Base-by-base conservation (phyloP, 2,329 filamentous ascomycete genomes). In the Fusarium sp. region DNA sequence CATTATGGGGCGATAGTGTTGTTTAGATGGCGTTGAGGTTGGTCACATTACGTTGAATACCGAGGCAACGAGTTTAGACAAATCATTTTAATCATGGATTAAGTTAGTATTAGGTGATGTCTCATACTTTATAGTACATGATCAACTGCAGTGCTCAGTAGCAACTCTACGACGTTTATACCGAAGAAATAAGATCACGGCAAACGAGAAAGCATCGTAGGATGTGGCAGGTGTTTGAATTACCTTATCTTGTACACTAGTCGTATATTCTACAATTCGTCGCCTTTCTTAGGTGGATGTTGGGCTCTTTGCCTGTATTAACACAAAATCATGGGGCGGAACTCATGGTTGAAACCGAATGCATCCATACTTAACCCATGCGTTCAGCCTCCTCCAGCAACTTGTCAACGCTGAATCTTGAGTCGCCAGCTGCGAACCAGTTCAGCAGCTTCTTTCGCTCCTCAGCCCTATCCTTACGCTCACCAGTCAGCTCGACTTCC, bases 301-400 rank as follows among this genome's bases (percentile, higher is more conserved):
- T 38, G 48, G 33, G 42, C 42, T 60, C 47, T 45, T 63, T 52
- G 48, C 24, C 51, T 55, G 31, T 56, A 24, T 9, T 33, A 52
- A 35, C 36, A 22, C 35, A 39, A 36, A 28, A 26, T 15, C 61
- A 22, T 66, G 26, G 38, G n/a, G 20, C 35, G 2, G 39, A 42
- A 38, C 24, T n/a, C 54, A 49, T 44, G 24, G 33, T 7, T 60
- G 42, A 5, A 36, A 39, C 52, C 38, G 31, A n/a, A n/a, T 18
- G 24, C 17, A 20, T 12, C 31, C 13, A 20, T 52, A 18, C 20
- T 80, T 80, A 90, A 58, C 84, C 88, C 80, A 97, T 85, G 83
- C 91, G 94, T 88, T 98, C 95, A 1, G 94, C 92, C 86, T 98
- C 96, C 75, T 97, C 94, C 70, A 99, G 83, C 79, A 99, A 82